Evolutionary conservation across 768 basidiomycete genomes (phyloP), one percentile per base, ranked within the genome.

Genomic region (Leucocoprinus sp.): DNA sequence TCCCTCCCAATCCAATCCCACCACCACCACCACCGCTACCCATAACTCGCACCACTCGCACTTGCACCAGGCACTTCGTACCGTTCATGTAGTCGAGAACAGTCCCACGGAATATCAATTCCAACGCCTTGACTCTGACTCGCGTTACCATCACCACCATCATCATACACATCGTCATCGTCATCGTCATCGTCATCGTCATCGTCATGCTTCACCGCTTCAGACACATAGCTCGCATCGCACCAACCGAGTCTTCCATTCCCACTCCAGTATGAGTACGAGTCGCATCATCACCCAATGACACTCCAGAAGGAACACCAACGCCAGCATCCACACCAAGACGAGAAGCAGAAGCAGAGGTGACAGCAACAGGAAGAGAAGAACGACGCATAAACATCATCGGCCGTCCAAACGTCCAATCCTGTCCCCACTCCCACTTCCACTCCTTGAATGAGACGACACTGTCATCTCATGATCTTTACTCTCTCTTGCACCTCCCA

Each of bases 341-440:
- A n/a, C n/a, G n/a, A n/a, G n/a, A n/a, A n/a, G n/a, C n/a, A n/a
- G n/a, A n/a, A n/a, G n/a, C n/a, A n/a, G n/a, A n/a, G n/a, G n/a
- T n/a, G n/a, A n/a, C n/a, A n/a, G n/a, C n/a, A n/a, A n/a, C n/a
- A n/a, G n/a, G n/a, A n/a, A n/a, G n/a, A n/a, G n/a, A n/a, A n/a
- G n/a, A n/a, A n/a, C n/a, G n/a, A n/a, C n/a, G n/a, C n/a, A n/a
- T n/a, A n/a, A n/a, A n/a, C n/a, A n/a, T n/a, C n/a, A n/a, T n/a
- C n/a, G n/a, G n/a, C n/a, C n/a, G n/a, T n/a, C 86, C 86, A 61
- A 88, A 88, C 7, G 85, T 88, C 58, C 85, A 72, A 57, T 84
- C 84, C 56, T 85, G 82, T 14, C 41, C 49, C 72, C 68, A 41
- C 69, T 71, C 37, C 66, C 71, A 50, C 76, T 78, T 18, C 76